phyloP scores from a whole-genome alignment of 129 eudicot genomes.

The Scalesia atractyloides region DNA sequence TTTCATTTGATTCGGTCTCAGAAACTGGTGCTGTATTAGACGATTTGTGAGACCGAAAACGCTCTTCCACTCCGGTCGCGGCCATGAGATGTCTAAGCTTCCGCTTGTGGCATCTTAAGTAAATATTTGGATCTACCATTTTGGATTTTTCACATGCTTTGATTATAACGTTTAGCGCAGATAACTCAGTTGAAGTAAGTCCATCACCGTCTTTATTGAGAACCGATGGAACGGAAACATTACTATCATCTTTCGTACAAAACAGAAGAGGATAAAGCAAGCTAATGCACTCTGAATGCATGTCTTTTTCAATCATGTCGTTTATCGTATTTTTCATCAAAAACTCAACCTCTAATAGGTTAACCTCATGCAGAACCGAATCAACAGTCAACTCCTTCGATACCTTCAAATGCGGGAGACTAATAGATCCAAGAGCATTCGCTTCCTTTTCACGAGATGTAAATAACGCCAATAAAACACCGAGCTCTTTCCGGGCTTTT shows the following conservation, averaged over 20 bases:
- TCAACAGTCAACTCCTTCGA: constrained; percentile 55
- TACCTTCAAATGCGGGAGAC: constrained; percentile 70
- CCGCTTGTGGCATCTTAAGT: constrained; percentile 71
- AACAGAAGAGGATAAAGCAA: constrained; percentile 86
- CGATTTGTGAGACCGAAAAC: constrained; percentile 39
- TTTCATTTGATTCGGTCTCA: constrained; percentile 52
- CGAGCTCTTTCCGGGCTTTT: constrained; percentile 75
- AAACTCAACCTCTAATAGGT: constrained; percentile 71
- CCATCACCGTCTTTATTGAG: constrained; percentile 47
- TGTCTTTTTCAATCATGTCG: constrained; percentile 67
- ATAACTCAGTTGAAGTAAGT: constrained; percentile 54
- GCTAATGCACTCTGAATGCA: constrained; percentile 56
- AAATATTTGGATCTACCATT: constrained; percentile 53
- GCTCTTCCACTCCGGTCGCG: constrained; percentile 60
- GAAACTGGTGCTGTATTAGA: constrained; percentile 33
- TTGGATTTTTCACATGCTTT: constrained; percentile 72
- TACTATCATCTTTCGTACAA: constrained; percentile 47
- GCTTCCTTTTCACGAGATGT: constrained; percentile 42
- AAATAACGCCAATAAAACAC: constrained; percentile 61
- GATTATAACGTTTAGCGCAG: constrained; percentile 67
- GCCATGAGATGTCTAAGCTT: constrained; percentile 74
- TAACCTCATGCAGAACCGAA: constrained; percentile 62
- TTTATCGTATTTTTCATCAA: constrained; percentile 53
- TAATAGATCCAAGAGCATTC: constrained; percentile 42
- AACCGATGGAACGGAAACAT: constrained; percentile 39